Evolutionary conservation across 305 asterid species (phyloP).

Genomic region (Lippia alba): DNA sequence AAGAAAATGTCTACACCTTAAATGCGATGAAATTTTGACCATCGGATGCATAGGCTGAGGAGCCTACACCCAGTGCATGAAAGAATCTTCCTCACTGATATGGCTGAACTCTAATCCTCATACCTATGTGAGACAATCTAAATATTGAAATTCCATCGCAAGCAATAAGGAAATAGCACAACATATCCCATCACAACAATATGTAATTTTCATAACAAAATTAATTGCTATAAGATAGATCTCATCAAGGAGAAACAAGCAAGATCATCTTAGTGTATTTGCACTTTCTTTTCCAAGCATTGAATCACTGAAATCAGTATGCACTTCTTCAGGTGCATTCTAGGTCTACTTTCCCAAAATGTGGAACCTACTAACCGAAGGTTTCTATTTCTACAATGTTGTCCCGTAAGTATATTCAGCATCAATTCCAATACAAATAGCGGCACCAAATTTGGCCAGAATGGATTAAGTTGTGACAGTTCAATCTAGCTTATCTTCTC

Average conservation of each 20-base stretch:
- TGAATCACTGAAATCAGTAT: slow-evolving; percentile 4
- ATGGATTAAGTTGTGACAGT: slow-evolving; percentile 5
- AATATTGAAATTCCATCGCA: too few relatives aligned
- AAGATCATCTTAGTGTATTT: not conserved
- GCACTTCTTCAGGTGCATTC: slow-evolving; percentile 4
- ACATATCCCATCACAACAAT: too few relatives aligned
- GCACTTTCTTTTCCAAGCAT: slow-evolving; percentile 17
- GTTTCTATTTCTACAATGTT: not conserved
- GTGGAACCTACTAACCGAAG: not conserved
- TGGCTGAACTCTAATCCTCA: too few relatives aligned
- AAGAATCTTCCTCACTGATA: too few relatives aligned
- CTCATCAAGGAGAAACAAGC: slow-evolving; percentile 19
- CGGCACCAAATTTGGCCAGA: not conserved
- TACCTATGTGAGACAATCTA: too few relatives aligned
- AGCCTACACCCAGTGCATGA: too few relatives aligned
- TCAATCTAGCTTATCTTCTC: slow-evolving; percentile 37
- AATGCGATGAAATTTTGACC: too few relatives aligned
- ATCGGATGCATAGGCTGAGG: too few relatives aligned
- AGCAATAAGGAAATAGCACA: not conserved
- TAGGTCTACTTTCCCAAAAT: not conserved
- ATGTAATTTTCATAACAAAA: not conserved
- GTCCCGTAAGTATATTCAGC: too few relatives aligned
- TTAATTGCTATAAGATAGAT: slow-evolving; percentile 6
- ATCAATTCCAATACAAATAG: not conserved
- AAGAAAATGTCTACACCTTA: too few relatives aligned